Percentiles rank a stretch among this genome's conserved stretches.
These are phyloP conservation scores for Grosmannia huntii DNA, from an alignment of 2,329 filamentous ascomycete genomes.

Conservation along the genomic window DNA sequence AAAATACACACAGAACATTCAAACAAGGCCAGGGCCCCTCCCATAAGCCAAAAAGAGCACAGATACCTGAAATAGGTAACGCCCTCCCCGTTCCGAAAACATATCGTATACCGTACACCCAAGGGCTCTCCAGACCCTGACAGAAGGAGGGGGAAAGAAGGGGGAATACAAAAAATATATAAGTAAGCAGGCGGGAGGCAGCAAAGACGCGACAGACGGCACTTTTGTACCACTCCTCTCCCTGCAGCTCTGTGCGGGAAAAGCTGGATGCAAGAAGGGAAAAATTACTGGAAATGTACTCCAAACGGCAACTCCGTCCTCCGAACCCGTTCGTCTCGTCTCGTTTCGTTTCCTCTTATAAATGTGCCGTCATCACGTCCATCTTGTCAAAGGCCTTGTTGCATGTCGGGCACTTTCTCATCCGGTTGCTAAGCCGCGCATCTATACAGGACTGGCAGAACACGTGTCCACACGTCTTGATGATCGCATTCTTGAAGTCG, in stretches of 20 bases:
- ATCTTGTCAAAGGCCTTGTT: constrained; percentile 81
- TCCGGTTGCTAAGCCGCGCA: constrained; percentile 75
- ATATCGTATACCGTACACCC: constrained; percentile 4
- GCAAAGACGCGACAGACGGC: neutral
- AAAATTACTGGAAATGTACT: neutral
- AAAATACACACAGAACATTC: neutral
- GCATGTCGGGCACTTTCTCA: constrained; percentile 92
- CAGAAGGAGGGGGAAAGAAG: neutral
- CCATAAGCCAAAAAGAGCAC: neutral
- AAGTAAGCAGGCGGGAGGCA: neutral
- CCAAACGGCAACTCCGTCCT: neutral
- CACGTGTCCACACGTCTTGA: constrained; percentile 90
- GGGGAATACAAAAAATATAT: neutral
- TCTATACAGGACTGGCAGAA: constrained; percentile 90
- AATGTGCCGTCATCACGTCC: constrained; percentile 68
- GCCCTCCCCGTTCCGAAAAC: constrained; percentile 1
- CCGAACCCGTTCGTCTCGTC: neutral
- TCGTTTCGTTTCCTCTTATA: constrained; percentile 12
- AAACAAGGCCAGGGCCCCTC: neutral
- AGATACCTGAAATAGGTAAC: neutral
- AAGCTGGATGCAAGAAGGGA: neutral
- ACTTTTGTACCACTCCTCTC: neutral
- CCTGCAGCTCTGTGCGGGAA: neutral
- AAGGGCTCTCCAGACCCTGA: neutral
- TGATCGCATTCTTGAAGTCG: constrained; percentile 85